Evolutionary conservation across 2,329 filamentous ascomycete genomes (phyloP), one percentile per base, ranked within the genome.

Genomic region (Verticillium tricorpus): DNA sequence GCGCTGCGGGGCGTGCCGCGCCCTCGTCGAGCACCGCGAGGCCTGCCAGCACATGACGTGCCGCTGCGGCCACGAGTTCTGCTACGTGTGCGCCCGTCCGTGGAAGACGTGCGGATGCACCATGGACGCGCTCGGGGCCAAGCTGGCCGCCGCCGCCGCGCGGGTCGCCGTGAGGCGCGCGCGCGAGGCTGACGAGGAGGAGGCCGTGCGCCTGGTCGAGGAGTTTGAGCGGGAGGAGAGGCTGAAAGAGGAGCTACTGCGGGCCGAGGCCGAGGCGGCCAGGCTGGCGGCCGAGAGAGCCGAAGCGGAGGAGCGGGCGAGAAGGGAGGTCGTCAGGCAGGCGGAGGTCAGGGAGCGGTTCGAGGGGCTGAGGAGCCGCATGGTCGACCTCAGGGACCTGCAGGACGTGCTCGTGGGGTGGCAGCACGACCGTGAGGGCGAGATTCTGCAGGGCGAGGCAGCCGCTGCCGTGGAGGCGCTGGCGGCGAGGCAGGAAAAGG

Each of bases 11-110:
- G 82, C 80, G 58, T 96, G 92, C 73, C 79, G 81, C 57, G 84
- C 88, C 7, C 80, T 92, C 69, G 89, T 96, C 32, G 92, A 96
- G 76, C 85, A 94, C 63, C 85, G 85, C 64, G 86, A 89, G 67
- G 91, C 90, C 4, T 96, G 92, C 74, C 90, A 93, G 73, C 92
- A 95, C 72, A 96, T 96, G 87, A 94, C 88, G 5, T 96, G 92
- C 68, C 85, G 89, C 40, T 96, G 92, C 72, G 88, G 85, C 40
- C 88, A 89, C 9, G 81, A 95, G 69, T 96, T 96, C 74, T 96
- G 92, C 78, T 95, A 94, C 77, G 84, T 93, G 2, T 96, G 92
- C 72, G 87, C 86, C 5, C 73, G 77, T 28, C 82, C 80, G 61
- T 96, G 92, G 92, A 85, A 87, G 67, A 90, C 87, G 0, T 95